Evolutionary conservation across 2,329 filamentous ascomycete genomes (phyloP).

Genomic region (Ascochyta pisi): DNA sequence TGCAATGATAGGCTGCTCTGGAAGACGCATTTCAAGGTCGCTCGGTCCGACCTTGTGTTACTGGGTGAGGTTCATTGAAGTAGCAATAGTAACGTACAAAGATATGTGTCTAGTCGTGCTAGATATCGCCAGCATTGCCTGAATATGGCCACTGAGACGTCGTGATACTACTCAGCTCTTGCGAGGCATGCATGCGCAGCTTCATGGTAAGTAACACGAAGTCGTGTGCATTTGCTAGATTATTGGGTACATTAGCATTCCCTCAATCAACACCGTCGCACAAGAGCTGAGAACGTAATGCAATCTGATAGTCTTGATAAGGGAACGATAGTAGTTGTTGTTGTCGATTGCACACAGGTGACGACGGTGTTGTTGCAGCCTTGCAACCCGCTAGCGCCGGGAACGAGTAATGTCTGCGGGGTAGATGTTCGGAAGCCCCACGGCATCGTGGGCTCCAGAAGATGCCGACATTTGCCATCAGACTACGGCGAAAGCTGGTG

Average conservation of each 20-base stretch:
- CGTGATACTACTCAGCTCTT: not conserved
- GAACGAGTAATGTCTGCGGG: slow-evolving; percentile 27
- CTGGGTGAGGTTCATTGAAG: not conserved
- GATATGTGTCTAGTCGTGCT: not conserved
- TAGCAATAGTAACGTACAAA: not conserved
- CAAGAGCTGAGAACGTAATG: not conserved
- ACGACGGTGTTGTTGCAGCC: not conserved
- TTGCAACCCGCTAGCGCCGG: slow-evolving; percentile 20
- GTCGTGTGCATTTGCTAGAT: not conserved
- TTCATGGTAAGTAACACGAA: not conserved
- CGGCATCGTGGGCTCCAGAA: slow-evolving; percentile 11
- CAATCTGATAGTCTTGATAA: not conserved
- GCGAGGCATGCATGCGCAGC: not conserved
- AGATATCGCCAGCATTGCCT: not conserved
- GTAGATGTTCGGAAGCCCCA: slow-evolving; percentile 25
- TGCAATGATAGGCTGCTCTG: not conserved
- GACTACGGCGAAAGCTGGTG: slow-evolving; percentile 18
- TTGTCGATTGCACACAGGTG: not conserved
- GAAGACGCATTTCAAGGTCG: not conserved
- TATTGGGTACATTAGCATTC: not conserved
- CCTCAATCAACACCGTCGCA: not conserved
- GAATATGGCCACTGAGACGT: not conserved
- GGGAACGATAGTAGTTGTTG: not conserved
- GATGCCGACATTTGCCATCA: slow-evolving; percentile 33
- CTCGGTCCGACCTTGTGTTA: not conserved